Base-by-base conservation (phyloP, 208 protist species). In the Zelonia costaricensis region DNA sequence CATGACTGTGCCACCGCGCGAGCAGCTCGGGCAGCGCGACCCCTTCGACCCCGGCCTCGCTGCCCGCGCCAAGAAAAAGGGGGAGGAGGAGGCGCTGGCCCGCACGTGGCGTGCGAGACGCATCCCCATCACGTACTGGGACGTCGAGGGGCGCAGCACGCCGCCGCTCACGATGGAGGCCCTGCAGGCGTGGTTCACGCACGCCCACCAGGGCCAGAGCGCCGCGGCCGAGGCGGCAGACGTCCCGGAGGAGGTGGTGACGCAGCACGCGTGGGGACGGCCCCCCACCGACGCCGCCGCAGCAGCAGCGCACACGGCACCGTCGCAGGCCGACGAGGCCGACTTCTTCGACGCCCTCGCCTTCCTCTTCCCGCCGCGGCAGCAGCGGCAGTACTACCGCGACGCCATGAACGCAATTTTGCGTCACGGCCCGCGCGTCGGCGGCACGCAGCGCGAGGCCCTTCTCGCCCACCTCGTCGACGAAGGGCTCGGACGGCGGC, bases 361-460 rank as follows among this genome's bases (percentile, higher is more conserved):
- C n/a, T 70, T 80, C 45, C 52, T 84, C 12, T 65, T 74, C 60
- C 78, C 80, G 10, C 78, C 84, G 13, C 6, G 22, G 46, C 74
- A 84, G 56, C 74, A 66, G 20, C 49, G 57, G 12, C 15, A 38
- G 6, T 54, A 64, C 53, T 61, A 77, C 22, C 62, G 65, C 43
- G 10, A 48, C 6, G 63, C 74, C 28, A 23, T 86, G 36, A 35
- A 88, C 30, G 52, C 35, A 8, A 69, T 92, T 36, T 38, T 92
- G 16, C 49, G 45, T 8, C 73, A 78, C 52, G 81, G 85, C 27
- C 55, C 73, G 0, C 81, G 85, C 22, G 69, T 88, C 5, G 74
- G 61, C 0, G 85, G 76, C 23, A 74, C 73, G 28, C 30, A 54
- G 27, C 78, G 78, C 25, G 61, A 74, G 4, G 38, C 63, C 18